Percentiles rank a stretch among this genome's conserved stretches.
phyloP scores from a whole-genome alignment of 2,329 filamentous ascomycete species.

The Boeremia lycopersici region DNA sequence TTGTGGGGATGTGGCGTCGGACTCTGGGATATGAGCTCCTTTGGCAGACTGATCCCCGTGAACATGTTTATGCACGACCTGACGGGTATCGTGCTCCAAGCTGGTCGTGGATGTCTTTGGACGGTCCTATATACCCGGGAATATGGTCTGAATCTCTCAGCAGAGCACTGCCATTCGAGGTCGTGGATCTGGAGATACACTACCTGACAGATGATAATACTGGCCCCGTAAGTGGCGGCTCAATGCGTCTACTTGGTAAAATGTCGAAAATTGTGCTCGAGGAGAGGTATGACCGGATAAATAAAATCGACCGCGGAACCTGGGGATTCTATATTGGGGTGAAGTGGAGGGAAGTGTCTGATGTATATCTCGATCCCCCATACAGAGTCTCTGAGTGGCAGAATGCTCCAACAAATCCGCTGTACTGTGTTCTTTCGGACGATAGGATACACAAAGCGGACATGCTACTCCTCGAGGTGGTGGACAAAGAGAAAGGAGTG shows the following conservation, averaged over 20 bases:
- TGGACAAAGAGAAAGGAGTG: background rate
- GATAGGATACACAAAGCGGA: too few relatives aligned
- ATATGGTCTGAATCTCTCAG: background rate
- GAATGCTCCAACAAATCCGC: too few relatives aligned
- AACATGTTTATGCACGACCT: background rate
- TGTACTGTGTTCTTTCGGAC: too few relatives aligned
- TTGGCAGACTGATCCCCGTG: background rate
- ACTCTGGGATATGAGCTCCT: slow-evolving; percentile 1
- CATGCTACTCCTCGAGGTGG: background rate
- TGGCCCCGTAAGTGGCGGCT: slow-evolving; percentile 12
- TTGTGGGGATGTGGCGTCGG: slow-evolving; percentile 20
- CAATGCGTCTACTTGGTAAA: slow-evolving; percentile 6
- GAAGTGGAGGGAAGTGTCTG: too few relatives aligned
- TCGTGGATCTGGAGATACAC: slow-evolving; percentile 9
- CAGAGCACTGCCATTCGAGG: background rate
- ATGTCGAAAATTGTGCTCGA: background rate
- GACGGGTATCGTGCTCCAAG: slow-evolving; percentile 14
- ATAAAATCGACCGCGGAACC: too few relatives aligned
- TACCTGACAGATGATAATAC: slow-evolving; percentile 14
- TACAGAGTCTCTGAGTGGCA: too few relatives aligned
- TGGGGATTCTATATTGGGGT: too few relatives aligned
- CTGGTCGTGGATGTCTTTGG: slow-evolving; percentile 24
- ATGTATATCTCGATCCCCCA: too few relatives aligned
- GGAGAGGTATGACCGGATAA: background rate
- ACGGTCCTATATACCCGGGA: background rate